Base-by-base conservation (phyloP, 2,329 filamentous ascomycete genomes). In the Apiospora saccharicola region DNA sequence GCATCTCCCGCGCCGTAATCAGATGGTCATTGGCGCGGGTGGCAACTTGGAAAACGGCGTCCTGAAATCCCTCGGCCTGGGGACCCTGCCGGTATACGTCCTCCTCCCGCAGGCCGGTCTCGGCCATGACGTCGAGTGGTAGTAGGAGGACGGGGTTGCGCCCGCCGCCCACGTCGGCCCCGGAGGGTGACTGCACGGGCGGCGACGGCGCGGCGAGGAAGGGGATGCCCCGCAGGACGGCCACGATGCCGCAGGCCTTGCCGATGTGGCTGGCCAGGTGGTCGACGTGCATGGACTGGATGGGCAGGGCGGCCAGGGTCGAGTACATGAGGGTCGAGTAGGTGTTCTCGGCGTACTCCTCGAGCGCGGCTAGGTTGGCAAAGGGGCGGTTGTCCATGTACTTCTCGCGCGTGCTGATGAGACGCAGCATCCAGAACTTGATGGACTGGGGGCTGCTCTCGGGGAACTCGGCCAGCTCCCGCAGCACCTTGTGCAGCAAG, bases 21-120 rank as follows among this genome's bases (percentile, higher is more conserved):
- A 99, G 86, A 82, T 99, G 96, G 80, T 99, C 96, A 79, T 97
- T 97, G 8, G 96, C 96, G 49, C 96, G 90, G 0, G 96, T 99
- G 0, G 96, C 96, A 19, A 99, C 94, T 4, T 90, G 89, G 82
- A 98, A 99, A 0, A 98, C 90, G 4, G 95, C 96, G 81, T 99
- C 96, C 73, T 93, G 91, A 24, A 98, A 86, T 0, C 95, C 95
- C 0, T 90, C 86, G 0, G 96, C 96, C n/a, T 90, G 84, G 0
- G 93, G 91, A 0, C 95, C 96, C 57, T 91, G 87, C 12, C 96
- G 89, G 73, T 97, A 93, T 0, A 99, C 92, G 61, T 98, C 94
- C 80, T 99, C 96, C 80, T 98, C 96, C 70, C 90, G 90, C 0
- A 98, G 88, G 1, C 92, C 92, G 6, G 89, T 86, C 76, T 96